phyloP scores from a whole-genome alignment of 139 green algal species.

The Picocystis salinarum region DNA sequence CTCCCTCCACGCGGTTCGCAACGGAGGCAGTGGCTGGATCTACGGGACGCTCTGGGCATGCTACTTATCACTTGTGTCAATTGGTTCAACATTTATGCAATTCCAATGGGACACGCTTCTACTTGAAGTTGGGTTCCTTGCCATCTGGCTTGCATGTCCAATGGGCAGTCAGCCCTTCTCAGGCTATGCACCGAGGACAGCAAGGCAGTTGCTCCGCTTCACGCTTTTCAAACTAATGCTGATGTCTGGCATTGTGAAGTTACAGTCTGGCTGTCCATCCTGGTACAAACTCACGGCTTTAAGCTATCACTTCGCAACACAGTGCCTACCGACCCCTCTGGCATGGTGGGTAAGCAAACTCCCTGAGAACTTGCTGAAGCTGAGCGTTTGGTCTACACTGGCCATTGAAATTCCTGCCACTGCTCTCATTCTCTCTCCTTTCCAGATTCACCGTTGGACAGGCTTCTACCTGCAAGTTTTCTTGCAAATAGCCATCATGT shows the following conservation, averaged over 20 bases:
- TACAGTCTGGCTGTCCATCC: constrained; percentile 5
- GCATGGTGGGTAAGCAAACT: constrained; percentile 6
- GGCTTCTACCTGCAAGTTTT: constrained; percentile 4
- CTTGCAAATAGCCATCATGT: constrained; percentile 9
- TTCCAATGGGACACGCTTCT: constrained; percentile 23
- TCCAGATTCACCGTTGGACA: not conserved
- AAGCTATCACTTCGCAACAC: constrained; percentile 21
- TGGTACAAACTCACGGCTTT: constrained; percentile 12
- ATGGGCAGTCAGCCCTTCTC: not conserved
- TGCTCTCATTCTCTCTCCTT: constrained; percentile 11
- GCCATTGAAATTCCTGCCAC: constrained; percentile 9
- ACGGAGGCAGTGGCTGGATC: not conserved
- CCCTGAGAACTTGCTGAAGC: not conserved
- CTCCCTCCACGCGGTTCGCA: not conserved
- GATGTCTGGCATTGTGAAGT: constrained; percentile 14
- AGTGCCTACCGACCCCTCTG: constrained; percentile 12
- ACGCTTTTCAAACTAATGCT: constrained; percentile 22
- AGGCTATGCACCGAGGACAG: not conserved
- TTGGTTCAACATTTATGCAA: constrained; percentile 10
- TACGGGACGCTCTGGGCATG: not conserved
- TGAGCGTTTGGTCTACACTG: constrained; percentile 6
- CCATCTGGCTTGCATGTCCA: constrained; percentile 1
- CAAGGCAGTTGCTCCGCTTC: constrained; percentile 1
- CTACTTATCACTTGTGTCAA: constrained; percentile 7
- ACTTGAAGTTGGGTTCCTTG: constrained; percentile 8